These are phyloP conservation scores for Teunomyces atbi DNA, from an alignment of 805 yeast genomes.

Conservation along the genomic window DNA sequence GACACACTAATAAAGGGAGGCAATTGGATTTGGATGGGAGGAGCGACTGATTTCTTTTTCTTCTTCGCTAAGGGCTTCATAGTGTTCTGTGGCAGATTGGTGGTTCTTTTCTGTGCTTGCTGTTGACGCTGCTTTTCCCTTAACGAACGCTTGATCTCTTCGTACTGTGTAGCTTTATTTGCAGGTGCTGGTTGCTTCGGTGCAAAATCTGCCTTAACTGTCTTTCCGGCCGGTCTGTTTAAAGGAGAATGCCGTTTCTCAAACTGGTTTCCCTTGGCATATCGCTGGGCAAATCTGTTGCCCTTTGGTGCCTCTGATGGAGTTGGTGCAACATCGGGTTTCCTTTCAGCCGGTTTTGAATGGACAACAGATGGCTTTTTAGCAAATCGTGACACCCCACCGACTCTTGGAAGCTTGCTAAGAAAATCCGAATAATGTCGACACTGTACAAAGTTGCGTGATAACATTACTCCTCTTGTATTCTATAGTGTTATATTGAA, in stretches of 20 bases:
- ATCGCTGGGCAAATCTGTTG: slow-evolving; percentile 35
- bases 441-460: slow-evolving; percentile 2
- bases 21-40: slow-evolving; percentile 39
- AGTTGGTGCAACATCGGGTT: background rate
- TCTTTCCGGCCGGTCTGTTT: background rate
- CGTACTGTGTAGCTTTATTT: slow-evolving; percentile 10
- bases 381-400: slow-evolving; percentile 18
- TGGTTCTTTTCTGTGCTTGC: slow-evolving; percentile 7
- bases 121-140: slow-evolving; percentile 16
- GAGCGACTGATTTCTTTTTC: slow-evolving; percentile 10
- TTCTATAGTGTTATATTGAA: background rate
- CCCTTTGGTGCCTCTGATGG: slow-evolving; percentile 14
- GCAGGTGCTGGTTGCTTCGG: slow-evolving; percentile 3
- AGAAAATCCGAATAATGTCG: slow-evolving; percentile 19
- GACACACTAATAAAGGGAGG: slow-evolving; percentile 81
- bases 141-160: slow-evolving; percentile 17
- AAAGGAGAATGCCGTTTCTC: background rate
- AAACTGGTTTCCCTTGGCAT: slow-evolving; percentile 7
- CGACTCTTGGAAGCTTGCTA: slow-evolving; percentile 28
- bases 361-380: background rate
- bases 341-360: background rate
- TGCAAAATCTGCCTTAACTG: background rate
- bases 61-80: slow-evolving; percentile 5
- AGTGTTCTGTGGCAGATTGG: slow-evolving; percentile 5
- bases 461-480: too few species aligned